Evolutionary conservation across 2,329 filamentous ascomycete species (phyloP).

Genomic region (Esteya vermicola): DNA sequence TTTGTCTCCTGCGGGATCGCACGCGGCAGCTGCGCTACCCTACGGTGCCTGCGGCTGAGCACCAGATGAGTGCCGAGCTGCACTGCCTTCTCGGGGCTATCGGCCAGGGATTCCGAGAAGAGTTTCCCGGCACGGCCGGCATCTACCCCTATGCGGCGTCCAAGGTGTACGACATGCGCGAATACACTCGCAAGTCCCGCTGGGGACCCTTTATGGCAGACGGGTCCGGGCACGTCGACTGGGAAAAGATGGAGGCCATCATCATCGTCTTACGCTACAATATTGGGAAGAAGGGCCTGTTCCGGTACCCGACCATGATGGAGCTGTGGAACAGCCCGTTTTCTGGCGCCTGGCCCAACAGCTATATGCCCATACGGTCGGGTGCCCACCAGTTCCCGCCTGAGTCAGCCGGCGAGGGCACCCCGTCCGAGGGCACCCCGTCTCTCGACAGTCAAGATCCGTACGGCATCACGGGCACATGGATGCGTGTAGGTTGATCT

Average conservation of each 20-base stretch:
- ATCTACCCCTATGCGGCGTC: constrained; percentile 50
- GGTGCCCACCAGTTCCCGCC: not conserved
- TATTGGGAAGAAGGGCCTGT: constrained; percentile 31
- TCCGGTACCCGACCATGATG: constrained; percentile 28
- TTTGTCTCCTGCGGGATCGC: constrained; percentile 19
- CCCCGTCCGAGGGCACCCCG: not conserved
- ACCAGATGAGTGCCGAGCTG: constrained; percentile 55
- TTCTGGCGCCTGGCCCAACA: constrained; percentile 36
- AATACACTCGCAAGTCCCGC: constrained; percentile 43
- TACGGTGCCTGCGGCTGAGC: constrained; percentile 23
- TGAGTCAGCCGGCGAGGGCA: no score
- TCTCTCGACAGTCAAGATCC: constrained; percentile 34
- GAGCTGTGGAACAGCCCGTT: constrained; percentile 43
- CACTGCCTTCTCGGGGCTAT: constrained; percentile 57
- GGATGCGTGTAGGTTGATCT: constrained; percentile 44
- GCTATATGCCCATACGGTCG: constrained; percentile 22
- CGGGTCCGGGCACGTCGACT: constrained; percentile 49
- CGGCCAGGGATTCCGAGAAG: constrained; percentile 17
- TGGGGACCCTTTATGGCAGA: constrained; percentile 65
- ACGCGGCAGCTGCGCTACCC: constrained; percentile 3
- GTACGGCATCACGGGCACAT: constrained; percentile 56
- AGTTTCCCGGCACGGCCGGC: constrained; percentile 12
- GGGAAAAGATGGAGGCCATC: constrained; percentile 63
- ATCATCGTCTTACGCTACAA: constrained; percentile 56
- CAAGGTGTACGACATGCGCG: constrained; percentile 59